These are phyloP conservation scores for Tillandsia leiboldiana DNA, from an alignment of 176 grass and related monocot species.

Conservation along the genomic window DNA sequence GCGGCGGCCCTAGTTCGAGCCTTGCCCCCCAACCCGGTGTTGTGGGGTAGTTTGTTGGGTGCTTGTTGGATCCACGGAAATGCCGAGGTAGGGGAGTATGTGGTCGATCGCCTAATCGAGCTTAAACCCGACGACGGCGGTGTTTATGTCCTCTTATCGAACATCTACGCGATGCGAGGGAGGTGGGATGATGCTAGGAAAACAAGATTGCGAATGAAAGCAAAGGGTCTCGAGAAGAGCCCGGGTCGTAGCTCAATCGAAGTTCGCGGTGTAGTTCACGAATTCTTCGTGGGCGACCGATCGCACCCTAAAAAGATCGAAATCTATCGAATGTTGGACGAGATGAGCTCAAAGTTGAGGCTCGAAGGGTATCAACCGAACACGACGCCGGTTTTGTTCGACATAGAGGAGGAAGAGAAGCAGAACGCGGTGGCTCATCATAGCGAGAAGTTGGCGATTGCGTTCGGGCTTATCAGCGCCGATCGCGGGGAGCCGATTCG, in stretches of 20 bases:
- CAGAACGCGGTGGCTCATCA: background rate
- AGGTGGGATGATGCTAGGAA: slow-evolving; percentile 20
- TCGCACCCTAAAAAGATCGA: background rate
- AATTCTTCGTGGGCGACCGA: background rate
- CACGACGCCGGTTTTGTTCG: background rate
- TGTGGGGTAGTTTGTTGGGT: slow-evolving; percentile 20
- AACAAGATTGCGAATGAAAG: slow-evolving; percentile 5
- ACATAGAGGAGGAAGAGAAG: slow-evolving; percentile 10
- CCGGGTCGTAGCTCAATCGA: slow-evolving; percentile 9
- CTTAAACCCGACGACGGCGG: slow-evolving; percentile 10
- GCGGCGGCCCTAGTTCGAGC: slow-evolving; percentile 3
- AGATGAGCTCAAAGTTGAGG: background rate
- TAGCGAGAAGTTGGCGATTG: background rate
- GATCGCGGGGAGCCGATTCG: background rate
- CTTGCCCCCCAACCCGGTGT: background rate
- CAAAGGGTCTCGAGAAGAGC: slow-evolving; percentile 10
- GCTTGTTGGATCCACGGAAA: slow-evolving; percentile 21
- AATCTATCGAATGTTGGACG: slow-evolving; percentile 4
- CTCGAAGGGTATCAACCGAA: background rate
- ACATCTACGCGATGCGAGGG: slow-evolving; percentile 11
- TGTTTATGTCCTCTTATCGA: slow-evolving; percentile 17
- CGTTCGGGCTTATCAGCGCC: background rate
- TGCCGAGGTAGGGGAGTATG: slow-evolving; percentile 1
- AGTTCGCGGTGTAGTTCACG: slow-evolving; percentile 5
- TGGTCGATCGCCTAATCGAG: background rate